Conservation (phyloP, 2,329 filamentous ascomycete species). For the Colletotrichum lupini region DNA sequence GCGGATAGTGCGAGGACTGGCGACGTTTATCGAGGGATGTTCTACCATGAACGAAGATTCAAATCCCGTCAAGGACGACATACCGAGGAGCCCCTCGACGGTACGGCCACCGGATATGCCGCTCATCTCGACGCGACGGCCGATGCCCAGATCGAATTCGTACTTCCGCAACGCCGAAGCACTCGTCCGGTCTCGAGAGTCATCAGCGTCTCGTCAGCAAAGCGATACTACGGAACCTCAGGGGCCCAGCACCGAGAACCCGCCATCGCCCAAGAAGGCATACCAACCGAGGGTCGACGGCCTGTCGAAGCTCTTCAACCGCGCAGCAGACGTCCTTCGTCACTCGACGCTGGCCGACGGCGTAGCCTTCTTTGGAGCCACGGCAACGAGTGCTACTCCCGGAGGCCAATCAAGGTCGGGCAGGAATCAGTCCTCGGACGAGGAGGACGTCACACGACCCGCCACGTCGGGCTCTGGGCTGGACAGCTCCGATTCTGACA, state of each 20-base stretch:
- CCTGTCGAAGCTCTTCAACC: constrained; percentile 41
- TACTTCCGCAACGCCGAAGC: constrained; percentile 14
- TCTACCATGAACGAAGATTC: constrained; percentile 39
- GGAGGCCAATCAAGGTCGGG: constrained; percentile 17
- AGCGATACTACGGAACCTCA: background rate
- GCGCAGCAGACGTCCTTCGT: constrained; percentile 44
- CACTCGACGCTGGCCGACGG: constrained; percentile 45
- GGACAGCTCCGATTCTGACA: constrained; percentile 45
- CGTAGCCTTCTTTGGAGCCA: constrained; percentile 44
- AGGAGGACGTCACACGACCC: constrained; percentile 35
- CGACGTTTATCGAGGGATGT: constrained; percentile 64
- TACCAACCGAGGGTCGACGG: constrained; percentile 36
- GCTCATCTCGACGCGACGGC: constrained; percentile 13
- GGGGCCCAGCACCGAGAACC: background rate
- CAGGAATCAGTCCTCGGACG: constrained; percentile 27
- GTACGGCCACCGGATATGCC: constrained; percentile 27
- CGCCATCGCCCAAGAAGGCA: background rate
- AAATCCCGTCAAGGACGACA: constrained; percentile 7
- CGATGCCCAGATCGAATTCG: constrained; percentile 18
- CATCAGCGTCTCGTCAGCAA: constrained; percentile 7
- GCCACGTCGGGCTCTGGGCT: constrained; percentile 37
- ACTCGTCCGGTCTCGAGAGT: background rate
- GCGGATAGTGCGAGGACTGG: constrained; percentile 65
- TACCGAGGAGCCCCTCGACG: constrained; percentile 11
- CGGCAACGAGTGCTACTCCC: constrained; percentile 35